Evolutionary conservation across 352 stramenopile species (phyloP).

Genomic region (Pythium monospermum): DNA sequence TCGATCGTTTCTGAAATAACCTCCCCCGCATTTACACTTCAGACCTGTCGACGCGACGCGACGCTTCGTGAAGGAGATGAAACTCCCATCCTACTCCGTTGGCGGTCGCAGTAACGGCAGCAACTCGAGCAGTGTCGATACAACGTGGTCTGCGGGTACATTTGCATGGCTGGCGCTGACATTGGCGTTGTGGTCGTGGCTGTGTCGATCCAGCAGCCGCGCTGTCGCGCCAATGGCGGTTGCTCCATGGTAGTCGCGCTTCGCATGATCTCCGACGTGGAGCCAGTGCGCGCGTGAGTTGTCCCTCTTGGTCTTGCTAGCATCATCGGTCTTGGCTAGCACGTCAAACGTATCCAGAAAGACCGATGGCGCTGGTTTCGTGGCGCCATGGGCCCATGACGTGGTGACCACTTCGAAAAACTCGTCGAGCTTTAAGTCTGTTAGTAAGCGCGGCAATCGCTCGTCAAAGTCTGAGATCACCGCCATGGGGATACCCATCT

Average conservation of each 20-base stretch:
- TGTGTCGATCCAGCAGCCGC: conserved; percentile 31
- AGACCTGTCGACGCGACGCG: too few relatives aligned
- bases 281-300: too few relatives aligned
- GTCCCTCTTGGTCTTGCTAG: conserved; percentile 3
- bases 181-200: neutral
- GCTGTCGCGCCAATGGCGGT: conserved; percentile 34
- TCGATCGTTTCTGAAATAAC: too few relatives aligned
- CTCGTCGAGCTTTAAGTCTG: conserved; percentile 30
- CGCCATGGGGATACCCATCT: conserved; percentile 29
- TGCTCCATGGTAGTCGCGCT: conserved; percentile 51
- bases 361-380: conserved; percentile 55
- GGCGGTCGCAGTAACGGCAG: conserved; percentile 15
- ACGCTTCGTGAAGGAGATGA: too few relatives aligned
- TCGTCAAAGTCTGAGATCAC: conserved; percentile 84
- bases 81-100: too few relatives aligned
- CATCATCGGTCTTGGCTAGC: neutral
- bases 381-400: conserved; percentile 40
- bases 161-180: too few relatives aligned
- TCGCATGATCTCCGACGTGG: conserved; percentile 59
- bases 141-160: conserved; percentile 18
- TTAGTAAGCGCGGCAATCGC: conserved; percentile 42
- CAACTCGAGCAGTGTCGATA: conserved; percentile 27
- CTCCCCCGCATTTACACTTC: too few relatives aligned
- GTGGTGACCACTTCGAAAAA: conserved; percentile 56
- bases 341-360: conserved; percentile 46